A percentile compares a stretch with the other conserved stretches of the same genome.
phyloP scores from a whole-genome alignment of 2,329 filamentous ascomycete genomes.

The Curvularia verruculosa region DNA sequence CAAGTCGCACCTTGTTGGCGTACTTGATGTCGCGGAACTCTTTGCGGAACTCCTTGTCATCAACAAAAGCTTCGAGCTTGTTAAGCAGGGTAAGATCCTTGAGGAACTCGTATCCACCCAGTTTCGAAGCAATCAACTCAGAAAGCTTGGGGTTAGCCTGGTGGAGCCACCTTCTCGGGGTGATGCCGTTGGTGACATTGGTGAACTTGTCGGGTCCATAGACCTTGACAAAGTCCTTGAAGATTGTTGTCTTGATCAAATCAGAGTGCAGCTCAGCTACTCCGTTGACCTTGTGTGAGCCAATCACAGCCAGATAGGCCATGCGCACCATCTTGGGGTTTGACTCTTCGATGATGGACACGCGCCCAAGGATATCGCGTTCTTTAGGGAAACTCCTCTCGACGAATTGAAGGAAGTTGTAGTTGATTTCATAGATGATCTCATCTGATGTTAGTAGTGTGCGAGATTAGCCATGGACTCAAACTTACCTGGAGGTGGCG shows the following conservation, averaged over 20 bases:
- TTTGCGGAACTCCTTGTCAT: slow-evolving; percentile 89
- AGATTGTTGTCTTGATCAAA: slow-evolving; percentile 98
- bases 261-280: slow-evolving; percentile 98
- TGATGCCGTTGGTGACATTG: slow-evolving; percentile 98
- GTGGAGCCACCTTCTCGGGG: slow-evolving; percentile 93
- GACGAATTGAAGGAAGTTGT: slow-evolving; percentile 88
- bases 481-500: slow-evolving; percentile 74
- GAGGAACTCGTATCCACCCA: slow-evolving; percentile 81
- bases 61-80: slow-evolving; percentile 80
- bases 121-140: slow-evolving; percentile 88
- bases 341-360: slow-evolving; percentile 98
- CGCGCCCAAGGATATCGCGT: slow-evolving; percentile 79
- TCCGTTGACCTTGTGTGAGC: slow-evolving; percentile 98
- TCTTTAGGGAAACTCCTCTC: slow-evolving; percentile 91
- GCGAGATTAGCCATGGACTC: not conserved
- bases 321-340: slow-evolving; percentile 98
- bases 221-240: slow-evolving; percentile 96
- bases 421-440: slow-evolving; percentile 98
- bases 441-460: slow-evolving; percentile 14
- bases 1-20: slow-evolving; percentile 90
- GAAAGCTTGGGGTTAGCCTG: slow-evolving; percentile 95
- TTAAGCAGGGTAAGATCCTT: slow-evolving; percentile 88
- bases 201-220: slow-evolving; percentile 98
- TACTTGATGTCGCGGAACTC: slow-evolving; percentile 98
- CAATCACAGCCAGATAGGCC: slow-evolving; percentile 93